Evolutionary conservation across 2,329 filamentous ascomycete species (phyloP), one percentile per base, ranked within the genome.

Genomic region (Knoxdaviesia capensis): DNA sequence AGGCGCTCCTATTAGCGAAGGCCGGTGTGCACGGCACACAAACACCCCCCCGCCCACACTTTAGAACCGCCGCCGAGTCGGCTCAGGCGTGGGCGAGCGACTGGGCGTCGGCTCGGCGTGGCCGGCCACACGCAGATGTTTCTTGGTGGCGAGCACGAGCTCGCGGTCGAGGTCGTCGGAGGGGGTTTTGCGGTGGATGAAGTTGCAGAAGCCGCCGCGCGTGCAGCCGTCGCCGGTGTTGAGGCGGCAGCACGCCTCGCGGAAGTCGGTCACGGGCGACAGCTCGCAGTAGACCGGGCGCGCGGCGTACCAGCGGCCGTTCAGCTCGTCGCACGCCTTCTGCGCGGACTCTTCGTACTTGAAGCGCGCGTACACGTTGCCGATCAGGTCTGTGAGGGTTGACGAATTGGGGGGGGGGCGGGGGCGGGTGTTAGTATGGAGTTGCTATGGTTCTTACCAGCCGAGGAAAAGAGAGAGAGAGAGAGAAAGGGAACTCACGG

Each of bases 261-360:
- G 74, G 62, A 98, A 98, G 64, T 98, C 90, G 48, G 90, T 98
- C 44, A 98, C 90, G 51, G 90, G 90, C 42, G 79, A 87, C 44
- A 98, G 68, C 64, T 98, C 90, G 74, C 88, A 94, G 68, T 98
- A 98, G 61, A 98, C 93, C 48, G 90, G 90, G 42, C 90, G 73
- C 20, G 84, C 90, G 46, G 90, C 88, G 64, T 98, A 98, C 90
- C 90, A 98, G 54, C 90, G 79, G 44, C 73, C 78, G 63, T 96
- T 98, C 52, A 96, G 74, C 46, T 80, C 80, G 63, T 96, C 90
- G 70, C 88, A 94, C 47, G 90, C 90, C 49, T 77, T 74, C 60
- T 96, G 87, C 41, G 90, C 87, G 43, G 79, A 80, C 61, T 98
- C 90, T 71, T 98, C 90, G 71, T 96, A 98, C 65, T 98, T 98